Evolutionary conservation across 2,329 filamentous ascomycete species (phyloP), one percentile per base, ranked within the genome.

Genomic region (Sclerotinia nivalis): DNA sequence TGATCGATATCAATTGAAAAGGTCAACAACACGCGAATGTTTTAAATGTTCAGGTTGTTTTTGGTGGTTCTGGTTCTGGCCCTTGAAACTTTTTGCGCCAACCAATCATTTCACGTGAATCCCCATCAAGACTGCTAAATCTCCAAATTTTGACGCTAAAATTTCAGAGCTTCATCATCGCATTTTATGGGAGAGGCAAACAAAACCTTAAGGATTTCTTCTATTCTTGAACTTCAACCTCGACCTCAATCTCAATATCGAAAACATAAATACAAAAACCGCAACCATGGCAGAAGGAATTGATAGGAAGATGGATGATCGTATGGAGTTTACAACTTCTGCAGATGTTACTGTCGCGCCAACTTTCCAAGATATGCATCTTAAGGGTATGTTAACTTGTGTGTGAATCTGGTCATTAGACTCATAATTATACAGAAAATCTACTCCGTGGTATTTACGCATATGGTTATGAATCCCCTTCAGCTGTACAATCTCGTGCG

Each of bases 401-500:
- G 37, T 31, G 22, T 40, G 2, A n/a, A n/a, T 45, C 18, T 25
- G 31, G 31, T 34, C 43, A 49, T 25, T n/a, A 40, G 18, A 25
- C 43, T 31, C 20, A 64, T 54, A n/a, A 22, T 68, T 66, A 55
- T 88, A 95, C 28, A 72, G 71, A 98, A 81, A 97, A 96, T 79
- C 89, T 99, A 49, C 89, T 99, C 74, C 94, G 96, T 75, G 96
- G 96, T 74, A 95, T 99, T 80, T 99, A 99, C 80, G 96, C 96
- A 49, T 99, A 99, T 77, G 96, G 96, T 74, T 99, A 98, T 83
- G 96, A 99, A 81, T 97, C 96, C 2, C 96, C 96, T 18, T 99
- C 96, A 0, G 96, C 96, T 20, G 95, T 99, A 25, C 96, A 99
- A 84, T 97, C 95, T 75, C 93, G 96, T 79, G 96, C 96, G 67